These are phyloP conservation scores for Aspergillus oerlinghausenensis DNA, from an alignment of 2,329 filamentous ascomycete species.

Conservation along the genomic window DNA sequence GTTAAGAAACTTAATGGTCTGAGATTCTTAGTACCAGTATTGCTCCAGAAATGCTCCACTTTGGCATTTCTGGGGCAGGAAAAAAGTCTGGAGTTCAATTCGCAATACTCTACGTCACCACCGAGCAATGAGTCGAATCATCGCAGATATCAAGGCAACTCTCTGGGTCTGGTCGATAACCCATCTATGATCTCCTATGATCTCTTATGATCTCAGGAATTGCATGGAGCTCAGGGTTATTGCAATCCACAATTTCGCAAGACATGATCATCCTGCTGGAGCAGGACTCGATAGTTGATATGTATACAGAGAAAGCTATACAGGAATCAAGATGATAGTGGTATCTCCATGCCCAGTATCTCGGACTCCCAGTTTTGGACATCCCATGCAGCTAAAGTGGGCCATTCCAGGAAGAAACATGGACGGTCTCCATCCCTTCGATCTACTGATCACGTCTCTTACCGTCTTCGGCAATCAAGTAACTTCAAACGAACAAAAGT, in stretches of 20 bases:
- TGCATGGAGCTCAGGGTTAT: too few relatives aligned
- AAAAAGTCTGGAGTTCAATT: background rate
- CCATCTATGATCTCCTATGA: too few relatives aligned
- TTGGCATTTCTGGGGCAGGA: background rate
- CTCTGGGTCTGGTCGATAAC: background rate
- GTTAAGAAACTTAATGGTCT: too few relatives aligned
- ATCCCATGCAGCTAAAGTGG: slow-evolving; percentile 14
- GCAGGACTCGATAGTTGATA: background rate
- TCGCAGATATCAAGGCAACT: background rate
- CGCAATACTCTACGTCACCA: background rate
- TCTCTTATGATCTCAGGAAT: too few relatives aligned
- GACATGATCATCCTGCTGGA: too few relatives aligned
- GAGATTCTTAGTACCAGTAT: background rate
- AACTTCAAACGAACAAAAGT: slow-evolving; percentile 1
- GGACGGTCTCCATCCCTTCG: slow-evolving; percentile 14
- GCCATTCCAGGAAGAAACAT: slow-evolving; percentile 10
- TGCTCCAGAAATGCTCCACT: background rate
- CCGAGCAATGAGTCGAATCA: background rate
- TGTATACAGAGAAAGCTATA: too few relatives aligned
- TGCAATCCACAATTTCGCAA: too few relatives aligned
- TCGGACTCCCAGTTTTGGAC: slow-evolving; percentile 17
- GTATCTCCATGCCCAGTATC: background rate
- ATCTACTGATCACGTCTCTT: slow-evolving; percentile 14
- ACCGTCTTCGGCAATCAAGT: slow-evolving; percentile 12
- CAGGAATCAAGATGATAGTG: background rate